Conservation (phyloP, 2,329 filamentous ascomycete genomes). For the Tolypocladium pustulatum region DNA sequence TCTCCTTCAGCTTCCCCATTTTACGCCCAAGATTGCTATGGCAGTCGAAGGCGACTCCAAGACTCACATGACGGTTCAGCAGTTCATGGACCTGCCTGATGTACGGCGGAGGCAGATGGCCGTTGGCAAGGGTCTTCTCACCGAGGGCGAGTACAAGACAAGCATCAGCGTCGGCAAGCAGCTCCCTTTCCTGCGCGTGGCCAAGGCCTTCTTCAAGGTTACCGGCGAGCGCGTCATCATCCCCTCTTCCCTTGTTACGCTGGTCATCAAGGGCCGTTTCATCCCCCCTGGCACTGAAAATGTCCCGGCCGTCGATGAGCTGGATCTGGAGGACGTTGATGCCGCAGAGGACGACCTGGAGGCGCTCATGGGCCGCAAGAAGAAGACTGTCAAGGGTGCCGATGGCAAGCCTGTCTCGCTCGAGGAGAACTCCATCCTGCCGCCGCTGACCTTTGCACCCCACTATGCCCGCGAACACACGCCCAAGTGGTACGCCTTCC, state of each 20-base stretch:
- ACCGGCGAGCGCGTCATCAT: conserved; percentile 89
- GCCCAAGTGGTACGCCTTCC: conserved; percentile 88
- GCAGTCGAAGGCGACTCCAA: conserved; percentile 67
- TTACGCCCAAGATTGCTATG: conserved; percentile 56
- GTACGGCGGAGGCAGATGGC: conserved; percentile 60
- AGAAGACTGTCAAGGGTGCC: conserved; percentile 52
- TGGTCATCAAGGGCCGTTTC: conserved; percentile 91
- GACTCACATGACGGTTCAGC: conserved; percentile 67
- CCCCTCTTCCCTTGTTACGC: conserved; percentile 81
- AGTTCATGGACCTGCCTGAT: conserved; percentile 79
- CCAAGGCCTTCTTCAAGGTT: conserved; percentile 97
- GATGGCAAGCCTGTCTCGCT: conserved; percentile 46
- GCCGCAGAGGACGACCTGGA: conserved; percentile 88
- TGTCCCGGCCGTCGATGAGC: conserved; percentile 62
- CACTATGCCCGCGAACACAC: conserved; percentile 84
- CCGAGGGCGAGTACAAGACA: conserved; percentile 64
- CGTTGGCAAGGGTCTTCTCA: conserved; percentile 60
- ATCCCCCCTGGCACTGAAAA: conserved; percentile 74
- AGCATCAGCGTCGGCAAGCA: conserved; percentile 71
- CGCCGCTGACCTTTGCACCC: conserved; percentile 81
- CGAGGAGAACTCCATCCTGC: conserved; percentile 56
- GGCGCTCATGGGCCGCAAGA: conserved; percentile 69
- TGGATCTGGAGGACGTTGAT: conserved; percentile 83
- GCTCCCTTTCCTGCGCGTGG: conserved; percentile 72
- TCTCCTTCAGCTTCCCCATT: conserved; percentile 82